phyloP scores from a whole-genome alignment of 306 rosid genomes.

The apple (Malus domestica) region DNA sequence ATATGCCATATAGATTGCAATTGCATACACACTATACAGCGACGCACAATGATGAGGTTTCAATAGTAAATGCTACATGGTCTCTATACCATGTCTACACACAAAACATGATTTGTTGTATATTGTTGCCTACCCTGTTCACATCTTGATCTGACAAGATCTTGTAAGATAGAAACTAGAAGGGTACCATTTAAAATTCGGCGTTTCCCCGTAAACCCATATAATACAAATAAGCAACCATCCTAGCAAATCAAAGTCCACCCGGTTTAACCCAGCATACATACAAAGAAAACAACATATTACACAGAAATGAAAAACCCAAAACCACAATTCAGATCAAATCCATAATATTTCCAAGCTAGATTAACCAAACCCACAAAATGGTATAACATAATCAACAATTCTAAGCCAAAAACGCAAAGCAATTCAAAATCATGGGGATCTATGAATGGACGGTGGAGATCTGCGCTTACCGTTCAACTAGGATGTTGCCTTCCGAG shows the following conservation, averaged over 20 bases:
- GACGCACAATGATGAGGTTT: background rate
- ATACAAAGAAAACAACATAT: background rate
- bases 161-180: background rate
- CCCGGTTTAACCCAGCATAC: background rate
- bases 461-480: slow-evolving; percentile 57
- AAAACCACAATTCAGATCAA: background rate
- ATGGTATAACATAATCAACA: background rate
- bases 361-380: background rate
- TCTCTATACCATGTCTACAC: too few species aligned
- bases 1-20: background rate
- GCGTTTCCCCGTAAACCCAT: background rate
- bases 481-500: slow-evolving; percentile 70
- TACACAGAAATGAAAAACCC: background rate
- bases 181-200: background rate
- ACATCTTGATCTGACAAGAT: background rate
- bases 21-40: background rate
- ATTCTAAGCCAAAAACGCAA: background rate
- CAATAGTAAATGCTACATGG: background rate
- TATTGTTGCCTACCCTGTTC: background rate
- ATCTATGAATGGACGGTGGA: background rate
- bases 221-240: background rate
- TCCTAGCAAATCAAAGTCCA: background rate
- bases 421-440: background rate
- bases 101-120: background rate
- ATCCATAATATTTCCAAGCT: background rate